These are phyloP conservation scores for Myxozyma udenii DNA, from an alignment of 805 yeast species.

Conservation along the genomic window DNA sequence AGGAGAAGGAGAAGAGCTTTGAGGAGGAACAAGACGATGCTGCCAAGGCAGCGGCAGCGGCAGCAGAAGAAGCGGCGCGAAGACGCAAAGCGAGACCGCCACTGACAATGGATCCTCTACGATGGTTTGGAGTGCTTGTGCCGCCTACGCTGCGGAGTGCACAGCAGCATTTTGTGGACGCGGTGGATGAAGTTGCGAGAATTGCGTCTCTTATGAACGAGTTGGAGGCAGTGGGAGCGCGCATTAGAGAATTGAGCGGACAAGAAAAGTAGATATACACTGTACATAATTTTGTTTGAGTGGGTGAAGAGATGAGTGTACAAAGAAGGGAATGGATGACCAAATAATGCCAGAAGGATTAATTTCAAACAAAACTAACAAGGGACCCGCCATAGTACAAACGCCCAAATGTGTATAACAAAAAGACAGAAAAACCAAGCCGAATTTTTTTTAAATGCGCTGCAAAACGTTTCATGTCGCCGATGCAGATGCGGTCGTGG, in stretches of 20 bases:
- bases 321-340: too few relatives aligned
- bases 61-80: conserved; percentile 4
- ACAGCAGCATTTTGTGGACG: conserved; percentile 40
- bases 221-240: conserved; percentile 13
- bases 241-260: not conserved
- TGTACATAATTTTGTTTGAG: too few relatives aligned
- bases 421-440: too few relatives aligned
- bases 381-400: too few relatives aligned
- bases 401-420: too few relatives aligned
- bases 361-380: too few relatives aligned
- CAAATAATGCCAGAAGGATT: too few relatives aligned
- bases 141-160: conserved; percentile 44
- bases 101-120: conserved; percentile 39
- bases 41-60: conserved; percentile 10
- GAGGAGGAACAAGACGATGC: not conserved
- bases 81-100: conserved; percentile 3
- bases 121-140: conserved; percentile 51
- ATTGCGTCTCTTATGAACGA: conserved; percentile 8
- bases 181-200: conserved; percentile 7
- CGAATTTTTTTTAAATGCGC: too few relatives aligned
- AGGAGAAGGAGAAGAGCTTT: not conserved
- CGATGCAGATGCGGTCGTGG: too few relatives aligned
- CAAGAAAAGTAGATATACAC: not conserved
- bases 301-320: too few relatives aligned
- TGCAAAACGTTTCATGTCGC: too few relatives aligned